A percentile compares a stretch with the other conserved stretches of the same genome.
These are phyloP conservation scores for Fusarium temperatum DNA, from an alignment of 2,329 filamentous ascomycete species.

Conservation along the genomic window DNA sequence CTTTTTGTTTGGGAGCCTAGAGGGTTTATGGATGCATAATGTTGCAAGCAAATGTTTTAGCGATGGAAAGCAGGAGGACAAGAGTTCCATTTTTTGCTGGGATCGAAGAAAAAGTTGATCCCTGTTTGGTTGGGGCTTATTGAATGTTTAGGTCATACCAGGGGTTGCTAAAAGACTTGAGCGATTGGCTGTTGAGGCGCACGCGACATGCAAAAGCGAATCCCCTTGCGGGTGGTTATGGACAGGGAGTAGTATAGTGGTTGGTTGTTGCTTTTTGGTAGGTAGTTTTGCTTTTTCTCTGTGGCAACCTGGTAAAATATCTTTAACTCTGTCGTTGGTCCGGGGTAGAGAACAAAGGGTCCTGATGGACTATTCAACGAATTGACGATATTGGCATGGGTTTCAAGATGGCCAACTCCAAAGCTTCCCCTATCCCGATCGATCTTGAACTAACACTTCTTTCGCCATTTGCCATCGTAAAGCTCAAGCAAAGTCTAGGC, in stretches of 20 bases:
- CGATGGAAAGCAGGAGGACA: neutral
- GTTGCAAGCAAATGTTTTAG: neutral
- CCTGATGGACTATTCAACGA: neutral
- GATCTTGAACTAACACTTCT: neutral
- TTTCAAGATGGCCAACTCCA: neutral
- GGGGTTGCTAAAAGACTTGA: slow-evolving; percentile 7
- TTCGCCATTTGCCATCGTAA: slow-evolving; percentile 5
- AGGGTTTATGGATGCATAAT: neutral
- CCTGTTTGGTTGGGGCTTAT: slow-evolving; percentile 26
- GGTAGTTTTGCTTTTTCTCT: slow-evolving; percentile 5
- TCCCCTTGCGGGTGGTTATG: neutral
- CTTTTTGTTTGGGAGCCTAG: neutral
- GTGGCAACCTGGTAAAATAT: neutral
- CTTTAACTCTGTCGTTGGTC: neutral
- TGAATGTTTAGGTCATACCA: slow-evolving; percentile 29
- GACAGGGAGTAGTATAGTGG: neutral
- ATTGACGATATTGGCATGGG: neutral
- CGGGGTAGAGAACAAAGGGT: neutral
- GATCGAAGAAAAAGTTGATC: slow-evolving; percentile 7
- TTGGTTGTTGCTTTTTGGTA: slow-evolving; percentile 5
- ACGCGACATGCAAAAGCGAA: slow-evolving; percentile 28
- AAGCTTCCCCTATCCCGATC: neutral
- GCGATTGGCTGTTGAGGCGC: slow-evolving; percentile 22
- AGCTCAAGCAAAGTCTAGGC: slow-evolving; percentile 8
- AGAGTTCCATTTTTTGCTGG: neutral